Evolutionary conservation across 1,284 basidiomycete species (phyloP).

Genomic region (Peniophora sp.): DNA sequence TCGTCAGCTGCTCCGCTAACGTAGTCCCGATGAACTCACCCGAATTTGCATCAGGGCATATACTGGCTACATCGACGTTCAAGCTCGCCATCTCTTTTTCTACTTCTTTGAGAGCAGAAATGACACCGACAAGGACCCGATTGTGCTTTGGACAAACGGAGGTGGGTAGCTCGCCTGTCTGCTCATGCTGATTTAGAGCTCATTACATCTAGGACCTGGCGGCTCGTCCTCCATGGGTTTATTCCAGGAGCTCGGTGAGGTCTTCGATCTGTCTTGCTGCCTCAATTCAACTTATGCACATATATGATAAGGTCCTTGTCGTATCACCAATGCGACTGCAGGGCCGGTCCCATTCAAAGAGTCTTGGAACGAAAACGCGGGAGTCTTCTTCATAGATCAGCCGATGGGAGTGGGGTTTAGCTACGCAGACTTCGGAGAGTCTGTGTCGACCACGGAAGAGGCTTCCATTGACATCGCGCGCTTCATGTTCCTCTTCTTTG

Average conservation of each 20-base stretch:
- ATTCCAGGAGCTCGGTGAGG: slow-evolving; percentile 44
- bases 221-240: slow-evolving; percentile 57
- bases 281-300: background rate
- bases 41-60: slow-evolving; percentile 32
- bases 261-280: slow-evolving; percentile 12
- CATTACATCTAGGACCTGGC: slow-evolving; percentile 32
- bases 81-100: slow-evolving; percentile 70
- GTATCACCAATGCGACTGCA: slow-evolving; percentile 33
- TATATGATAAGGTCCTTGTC: slow-evolving; percentile 33
- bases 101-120: slow-evolving; percentile 79
- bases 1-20: too few relatives aligned
- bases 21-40: background rate
- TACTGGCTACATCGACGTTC: slow-evolving; percentile 58
- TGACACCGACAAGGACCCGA: slow-evolving; percentile 46
- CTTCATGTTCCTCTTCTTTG: slow-evolving; percentile 70
- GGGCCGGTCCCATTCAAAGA: slow-evolving; percentile 53
- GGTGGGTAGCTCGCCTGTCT: slow-evolving; percentile 15
- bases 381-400: slow-evolving; percentile 69
- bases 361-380: slow-evolving; percentile 58
- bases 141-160: slow-evolving; percentile 70
- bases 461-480: slow-evolving; percentile 66
- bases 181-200: background rate
- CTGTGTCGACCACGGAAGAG: slow-evolving; percentile 58
- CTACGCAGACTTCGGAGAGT: slow-evolving; percentile 47
- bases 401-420: slow-evolving; percentile 66